Percentiles rank a stretch among this genome's conserved stretches.
Conservation (phyloP, 768 basidiomycete species). For the Ramaria rubella region DNA sequence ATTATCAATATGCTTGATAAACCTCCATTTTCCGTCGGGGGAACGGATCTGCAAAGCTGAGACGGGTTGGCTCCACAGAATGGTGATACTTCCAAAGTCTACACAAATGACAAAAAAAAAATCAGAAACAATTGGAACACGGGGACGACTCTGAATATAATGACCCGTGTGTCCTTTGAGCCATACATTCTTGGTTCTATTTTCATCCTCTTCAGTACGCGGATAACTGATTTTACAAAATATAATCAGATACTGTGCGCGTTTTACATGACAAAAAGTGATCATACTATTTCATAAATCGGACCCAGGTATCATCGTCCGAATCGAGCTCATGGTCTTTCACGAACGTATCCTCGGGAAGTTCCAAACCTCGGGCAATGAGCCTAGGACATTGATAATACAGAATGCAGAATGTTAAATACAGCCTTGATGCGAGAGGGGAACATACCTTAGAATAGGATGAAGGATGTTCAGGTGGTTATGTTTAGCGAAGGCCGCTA, state of each 20-base stretch:
- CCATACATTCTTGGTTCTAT: slow-evolving; percentile 48
- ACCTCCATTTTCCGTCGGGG: slow-evolving; percentile 46
- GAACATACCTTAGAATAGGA: slow-evolving; percentile 39
- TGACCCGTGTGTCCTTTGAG: slow-evolving; percentile 54
- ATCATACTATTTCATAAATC: slow-evolving; percentile 45
- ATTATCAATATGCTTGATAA: slow-evolving; percentile 53
- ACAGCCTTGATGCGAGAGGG: neutral
- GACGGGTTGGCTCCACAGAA: slow-evolving; percentile 57
- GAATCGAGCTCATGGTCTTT: slow-evolving; percentile 39
- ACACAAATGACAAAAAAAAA: neutral
- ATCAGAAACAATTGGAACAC: neutral
- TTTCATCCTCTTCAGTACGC: slow-evolving; percentile 42
- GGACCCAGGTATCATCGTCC: slow-evolving; percentile 32
- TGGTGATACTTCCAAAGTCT: slow-evolving; percentile 52
- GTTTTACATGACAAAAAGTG: neutral
- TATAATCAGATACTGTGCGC: neutral
- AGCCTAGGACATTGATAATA: slow-evolving; percentile 29
- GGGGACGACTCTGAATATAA: neutral
- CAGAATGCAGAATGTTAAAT: neutral
- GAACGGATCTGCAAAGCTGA: slow-evolving; percentile 51
- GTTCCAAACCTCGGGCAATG: slow-evolving; percentile 44
- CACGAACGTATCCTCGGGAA: slow-evolving; percentile 47
- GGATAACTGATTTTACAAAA: slow-evolving; percentile 35
- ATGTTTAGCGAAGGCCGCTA: slow-evolving; percentile 42
- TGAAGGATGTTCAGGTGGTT: slow-evolving; percentile 48